A percentile compares a stretch with the other conserved stretches of the same genome.
Evolutionary conservation across 306 rosid species (phyloP).

Genomic region (Acacia acuminata): DNA sequence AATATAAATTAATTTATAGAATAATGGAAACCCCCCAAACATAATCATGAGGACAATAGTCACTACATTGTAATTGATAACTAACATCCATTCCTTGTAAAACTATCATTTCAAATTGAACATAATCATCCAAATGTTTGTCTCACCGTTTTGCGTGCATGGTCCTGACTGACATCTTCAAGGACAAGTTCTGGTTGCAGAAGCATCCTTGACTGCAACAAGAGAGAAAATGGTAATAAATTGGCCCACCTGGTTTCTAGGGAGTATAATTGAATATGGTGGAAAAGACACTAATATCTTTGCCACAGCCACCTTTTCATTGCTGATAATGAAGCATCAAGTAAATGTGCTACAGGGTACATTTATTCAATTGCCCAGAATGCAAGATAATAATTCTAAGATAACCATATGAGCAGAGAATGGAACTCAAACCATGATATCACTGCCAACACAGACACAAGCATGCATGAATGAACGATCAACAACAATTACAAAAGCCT

Average conservation of each 20-base stretch:
- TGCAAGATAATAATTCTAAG: not conserved
- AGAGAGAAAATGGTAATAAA: constrained; percentile 1
- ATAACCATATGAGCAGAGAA: not conserved
- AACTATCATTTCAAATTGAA: not conserved
- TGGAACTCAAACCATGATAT: not conserved
- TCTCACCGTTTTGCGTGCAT: constrained; percentile 94
- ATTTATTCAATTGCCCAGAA: not conserved
- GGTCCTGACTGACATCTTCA: constrained; percentile 98
- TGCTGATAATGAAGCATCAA: not conserved
- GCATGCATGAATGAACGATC: not conserved
- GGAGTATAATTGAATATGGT: not conserved
- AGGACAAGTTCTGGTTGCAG: constrained; percentile 90
- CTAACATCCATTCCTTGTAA: not conserved
- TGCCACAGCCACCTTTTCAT: not conserved
- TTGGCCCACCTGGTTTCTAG: not conserved
- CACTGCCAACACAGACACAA: not conserved
- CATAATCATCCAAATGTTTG: constrained; percentile 16
- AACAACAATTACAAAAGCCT: too few relatives aligned
- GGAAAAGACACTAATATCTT: not conserved
- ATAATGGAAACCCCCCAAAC: not conserved
- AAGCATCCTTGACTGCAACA: constrained; percentile 81
- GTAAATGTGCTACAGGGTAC: not conserved
- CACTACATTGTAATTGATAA: not conserved
- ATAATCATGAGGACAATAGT: not conserved
- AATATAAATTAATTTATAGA: not conserved